phyloP scores from a whole-genome alignment of 768 basidiomycete species.

The Scleroderma bovista region DNA sequence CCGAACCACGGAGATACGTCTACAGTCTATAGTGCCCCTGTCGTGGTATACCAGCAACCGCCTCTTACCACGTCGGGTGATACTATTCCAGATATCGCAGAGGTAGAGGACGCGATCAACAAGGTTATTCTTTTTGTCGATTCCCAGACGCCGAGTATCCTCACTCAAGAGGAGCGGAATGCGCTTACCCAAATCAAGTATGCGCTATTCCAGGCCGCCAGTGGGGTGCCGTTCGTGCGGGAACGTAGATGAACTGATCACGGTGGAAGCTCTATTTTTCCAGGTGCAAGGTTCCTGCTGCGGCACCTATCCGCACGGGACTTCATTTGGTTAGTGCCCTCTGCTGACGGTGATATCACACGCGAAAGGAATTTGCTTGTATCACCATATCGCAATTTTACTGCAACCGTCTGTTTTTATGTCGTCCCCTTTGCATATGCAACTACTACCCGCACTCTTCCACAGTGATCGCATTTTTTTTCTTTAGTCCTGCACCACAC shows the following conservation, averaged over 20 bases:
- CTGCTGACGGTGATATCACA: not conserved
- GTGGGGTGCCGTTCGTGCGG: constrained; percentile 32
- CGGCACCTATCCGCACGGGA: not conserved
- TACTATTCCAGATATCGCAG: constrained; percentile 35
- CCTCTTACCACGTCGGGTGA: constrained; percentile 29
- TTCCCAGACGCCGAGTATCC: constrained; percentile 26
- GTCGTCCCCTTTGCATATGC: not conserved
- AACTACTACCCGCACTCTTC: not conserved
- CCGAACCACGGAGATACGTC: constrained; percentile 19
- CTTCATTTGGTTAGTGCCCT: not conserved
- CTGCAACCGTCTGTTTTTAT: not conserved
- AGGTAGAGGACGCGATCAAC: constrained; percentile 51
- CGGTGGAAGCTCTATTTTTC: not conserved
- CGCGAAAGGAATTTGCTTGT: not conserved
- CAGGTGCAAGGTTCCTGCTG: not conserved
- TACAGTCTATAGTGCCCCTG: constrained; percentile 22
- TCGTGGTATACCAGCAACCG: constrained; percentile 29
- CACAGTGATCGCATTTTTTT: not conserved
- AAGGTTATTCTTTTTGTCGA: constrained; percentile 51
- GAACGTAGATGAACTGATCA: constrained; percentile 21
- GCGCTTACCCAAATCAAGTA: constrained; percentile 44
- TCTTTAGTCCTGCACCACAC: not conserved
- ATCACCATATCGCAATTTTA: not conserved
- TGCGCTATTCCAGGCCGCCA: constrained; percentile 46
- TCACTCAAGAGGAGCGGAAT: constrained; percentile 33